Base-by-base conservation (phyloP, 2,329 filamentous ascomycete species). In the Acrocalymma vagum region DNA sequence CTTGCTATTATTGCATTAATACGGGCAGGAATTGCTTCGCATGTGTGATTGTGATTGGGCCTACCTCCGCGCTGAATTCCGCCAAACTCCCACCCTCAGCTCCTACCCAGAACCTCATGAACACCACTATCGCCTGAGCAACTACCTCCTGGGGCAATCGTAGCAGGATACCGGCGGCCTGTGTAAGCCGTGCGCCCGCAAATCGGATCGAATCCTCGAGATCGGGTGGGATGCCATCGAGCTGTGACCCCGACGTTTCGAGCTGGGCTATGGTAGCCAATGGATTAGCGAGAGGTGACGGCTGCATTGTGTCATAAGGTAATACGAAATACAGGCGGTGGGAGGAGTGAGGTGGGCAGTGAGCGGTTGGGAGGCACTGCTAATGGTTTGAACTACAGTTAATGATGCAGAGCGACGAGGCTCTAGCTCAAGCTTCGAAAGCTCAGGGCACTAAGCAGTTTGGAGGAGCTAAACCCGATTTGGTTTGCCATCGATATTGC, bases 71-170 rank as follows among this genome's bases (percentile, higher is more conserved):
- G 70, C 72, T 74, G 80, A 81, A 69, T 18, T 77, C 70, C 0
- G 69, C 62, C 13, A 78, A 53, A 53, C 76, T 78, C 5, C 74
- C 75, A 21, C 75, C 75, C 38, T 78, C 61, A 72, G 77, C 39
- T 69, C 82, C 63, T 74, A 90, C 74, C 86, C 88, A 95, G 72
- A 90, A 94, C 10, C 93, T 82, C 35, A 87, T 86, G 22, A 95
- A 82, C 0, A 94, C 72, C 26, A 96, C 84, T 62, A 92, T 89
- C 3, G 92, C 90, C 61, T 91, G 88, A 4, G 91, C 88, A 25
- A 94, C 89, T 25, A 90, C 83, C 55, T 91, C 89, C 65, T 96
- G 91, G 6, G 90, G 88, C 25, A 97, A 78, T 31, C 89, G 83
- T 3, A 99, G 79, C 13, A 97, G 81, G 34, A 95, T 79, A 20